A percentile compares a stretch with the other conserved stretches of the same genome.
Evolutionary conservation across 1,139 yeast species (phyloP).

Genomic region (Candida sanyaensis): DNA sequence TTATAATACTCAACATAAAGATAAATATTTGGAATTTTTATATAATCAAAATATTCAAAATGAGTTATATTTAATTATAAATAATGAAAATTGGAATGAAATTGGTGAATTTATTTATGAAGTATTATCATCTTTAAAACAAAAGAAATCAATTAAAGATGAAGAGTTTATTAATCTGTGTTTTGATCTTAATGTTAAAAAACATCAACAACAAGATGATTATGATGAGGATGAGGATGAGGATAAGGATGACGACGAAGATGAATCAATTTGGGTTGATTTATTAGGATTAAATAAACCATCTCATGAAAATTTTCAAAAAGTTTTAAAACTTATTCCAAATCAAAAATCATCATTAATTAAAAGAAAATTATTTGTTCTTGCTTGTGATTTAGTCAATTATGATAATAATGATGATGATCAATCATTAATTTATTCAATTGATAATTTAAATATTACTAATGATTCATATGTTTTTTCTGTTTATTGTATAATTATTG

Average conservation of each 20-base stretch:
- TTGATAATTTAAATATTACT: constrained; percentile 8
- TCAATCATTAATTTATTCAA: constrained; percentile 17
- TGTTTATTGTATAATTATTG: constrained; percentile 33
- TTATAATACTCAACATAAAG: constrained; percentile 25
- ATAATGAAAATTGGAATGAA: constrained; percentile 4
- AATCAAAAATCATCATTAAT: constrained; percentile 13
- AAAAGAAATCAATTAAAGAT: constrained; percentile 5
- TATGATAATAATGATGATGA: constrained; percentile 22
- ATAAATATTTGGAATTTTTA: constrained; percentile 9
- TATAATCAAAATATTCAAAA: constrained; percentile 4
- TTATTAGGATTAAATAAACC: constrained; percentile 21
- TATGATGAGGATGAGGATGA: constrained; percentile 14
- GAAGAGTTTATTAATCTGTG: constrained; percentile 3
- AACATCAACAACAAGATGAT: constrained; percentile 1
- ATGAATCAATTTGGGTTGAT: constrained; percentile 16
- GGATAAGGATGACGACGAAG: constrained; percentile 17
- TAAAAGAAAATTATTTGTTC: constrained; percentile 35
- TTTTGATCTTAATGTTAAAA: not conserved
- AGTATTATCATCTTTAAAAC: not conserved
- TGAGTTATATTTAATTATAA: constrained; percentile 3
- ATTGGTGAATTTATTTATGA: constrained; percentile 11
- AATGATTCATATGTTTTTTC: constrained; percentile 31
- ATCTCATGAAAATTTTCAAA: constrained; percentile 10
- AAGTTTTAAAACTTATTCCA: constrained; percentile 12
- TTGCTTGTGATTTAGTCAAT: constrained; percentile 34